A percentile compares a stretch with the other conserved stretches of the same genome.
Conservation (phyloP, 2,329 filamentous ascomycete genomes). For the Ascochyta lentis region DNA sequence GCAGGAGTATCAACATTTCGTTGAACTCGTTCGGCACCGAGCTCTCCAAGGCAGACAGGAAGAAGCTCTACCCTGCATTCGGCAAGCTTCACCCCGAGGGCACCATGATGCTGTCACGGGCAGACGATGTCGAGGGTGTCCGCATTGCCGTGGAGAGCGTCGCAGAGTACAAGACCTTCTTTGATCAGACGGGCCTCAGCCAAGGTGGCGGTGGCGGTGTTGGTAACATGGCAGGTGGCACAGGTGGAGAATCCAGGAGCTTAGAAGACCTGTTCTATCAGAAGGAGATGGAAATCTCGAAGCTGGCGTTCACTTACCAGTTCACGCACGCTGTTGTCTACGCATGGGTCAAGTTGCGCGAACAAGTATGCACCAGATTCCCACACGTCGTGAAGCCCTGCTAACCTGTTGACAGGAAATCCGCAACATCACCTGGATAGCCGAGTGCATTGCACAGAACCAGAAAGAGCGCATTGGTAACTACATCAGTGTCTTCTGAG, state of each 20-base stretch:
- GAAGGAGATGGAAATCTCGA: slow-evolving; percentile 99
- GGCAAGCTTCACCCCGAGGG: slow-evolving; percentile 93
- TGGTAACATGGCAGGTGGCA: slow-evolving; percentile 83
- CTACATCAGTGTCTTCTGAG: slow-evolving; percentile 90
- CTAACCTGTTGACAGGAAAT: slow-evolving; percentile 74
- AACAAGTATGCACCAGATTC: slow-evolving; percentile 74
- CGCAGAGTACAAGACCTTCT: slow-evolving; percentile 92
- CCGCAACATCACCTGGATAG: slow-evolving; percentile 99
- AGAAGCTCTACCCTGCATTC: slow-evolving; percentile 94
- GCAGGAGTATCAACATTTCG: slow-evolving; percentile 97
- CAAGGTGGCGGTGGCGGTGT: slow-evolving; percentile 75
- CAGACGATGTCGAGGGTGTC: slow-evolving; percentile 94
- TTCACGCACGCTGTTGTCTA: slow-evolving; percentile 96
- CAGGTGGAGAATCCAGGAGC: slow-evolving; percentile 82
- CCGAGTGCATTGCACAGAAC: slow-evolving; percentile 99
- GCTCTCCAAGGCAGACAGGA: slow-evolving; percentile 88
- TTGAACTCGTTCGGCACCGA: slow-evolving; percentile 98
- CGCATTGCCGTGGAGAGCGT: slow-evolving; percentile 92
- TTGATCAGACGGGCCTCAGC: slow-evolving; percentile 85
- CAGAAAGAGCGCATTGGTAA: slow-evolving; percentile 99
- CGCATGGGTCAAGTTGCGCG: slow-evolving; percentile 95
- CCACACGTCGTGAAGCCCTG: neutral
- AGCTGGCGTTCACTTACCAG: slow-evolving; percentile 92
- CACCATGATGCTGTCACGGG: slow-evolving; percentile 89
- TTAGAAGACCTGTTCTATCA: slow-evolving; percentile 98